These are phyloP conservation scores for Stentor coeruleus DNA, from an alignment of 73 alveolate species.

Conservation along the genomic window DNA sequence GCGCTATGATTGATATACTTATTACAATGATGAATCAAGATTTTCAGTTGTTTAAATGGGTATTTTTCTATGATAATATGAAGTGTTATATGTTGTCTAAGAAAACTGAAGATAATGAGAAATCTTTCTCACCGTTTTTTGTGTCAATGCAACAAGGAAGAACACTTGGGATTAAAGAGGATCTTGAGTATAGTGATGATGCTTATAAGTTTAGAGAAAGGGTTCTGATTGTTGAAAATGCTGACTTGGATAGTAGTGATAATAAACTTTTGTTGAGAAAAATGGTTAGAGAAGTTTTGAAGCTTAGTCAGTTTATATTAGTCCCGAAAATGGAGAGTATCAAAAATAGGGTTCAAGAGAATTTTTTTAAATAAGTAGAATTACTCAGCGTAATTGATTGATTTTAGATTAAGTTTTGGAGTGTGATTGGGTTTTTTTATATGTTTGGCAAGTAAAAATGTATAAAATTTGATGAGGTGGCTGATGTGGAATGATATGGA, in stretches of 20 bases:
- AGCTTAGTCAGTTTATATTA: neutral
- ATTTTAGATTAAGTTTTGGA: no score
- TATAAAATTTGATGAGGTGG: no score
- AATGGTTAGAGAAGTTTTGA: neutral
- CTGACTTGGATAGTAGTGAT: neutral
- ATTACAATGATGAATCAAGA: neutral
- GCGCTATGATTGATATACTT: neutral
- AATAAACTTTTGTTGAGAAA: neutral
- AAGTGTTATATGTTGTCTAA: neutral
- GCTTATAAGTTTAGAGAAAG: constrained; percentile 2
- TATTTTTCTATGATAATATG: neutral
- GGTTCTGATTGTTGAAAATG: neutral
- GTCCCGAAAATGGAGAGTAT: neutral
- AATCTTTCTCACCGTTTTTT: neutral
- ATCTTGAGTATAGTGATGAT: neutral
- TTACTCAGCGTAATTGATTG: constrained; percentile 41
- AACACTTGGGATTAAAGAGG: neutral
- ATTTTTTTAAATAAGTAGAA: neutral
- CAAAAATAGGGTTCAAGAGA: neutral
- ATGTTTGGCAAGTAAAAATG: no score
- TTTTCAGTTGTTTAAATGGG: neutral
- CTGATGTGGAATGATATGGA: no score
- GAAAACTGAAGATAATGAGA: neutral
- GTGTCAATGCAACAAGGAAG: neutral
- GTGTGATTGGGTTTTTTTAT: no score